Evolutionary conservation across 495 filamentous ascomycete species (phyloP).

Genomic region (Aspergillus mulundensis): DNA sequence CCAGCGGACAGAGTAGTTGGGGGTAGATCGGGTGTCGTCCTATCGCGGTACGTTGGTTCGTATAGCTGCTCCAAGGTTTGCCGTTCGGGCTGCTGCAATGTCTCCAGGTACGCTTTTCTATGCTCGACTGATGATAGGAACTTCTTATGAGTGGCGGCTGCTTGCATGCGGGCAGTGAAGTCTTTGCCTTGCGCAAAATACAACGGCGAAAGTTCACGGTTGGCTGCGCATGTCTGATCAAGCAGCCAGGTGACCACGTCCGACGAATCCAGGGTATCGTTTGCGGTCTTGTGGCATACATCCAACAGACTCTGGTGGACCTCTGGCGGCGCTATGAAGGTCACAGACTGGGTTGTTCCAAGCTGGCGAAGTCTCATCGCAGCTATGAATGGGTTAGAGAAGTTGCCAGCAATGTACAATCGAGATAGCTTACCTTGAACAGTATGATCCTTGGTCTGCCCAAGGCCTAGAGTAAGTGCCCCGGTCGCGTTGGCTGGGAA

Average conservation of each 20-base stretch:
- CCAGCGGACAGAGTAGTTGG: constrained; percentile 8
- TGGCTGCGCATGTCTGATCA: constrained; percentile 54
- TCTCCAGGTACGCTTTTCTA: background rate
- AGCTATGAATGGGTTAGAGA: constrained; percentile 32
- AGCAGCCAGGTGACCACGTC: constrained; percentile 59
- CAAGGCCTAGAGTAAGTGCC: constrained; percentile 64
- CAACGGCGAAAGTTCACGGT: constrained; percentile 51
- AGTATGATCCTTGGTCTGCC: constrained; percentile 63
- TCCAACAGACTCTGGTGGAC: constrained; percentile 45
- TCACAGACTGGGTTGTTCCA: constrained; percentile 51
- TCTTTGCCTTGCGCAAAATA: constrained; percentile 55
- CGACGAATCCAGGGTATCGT: constrained; percentile 26
- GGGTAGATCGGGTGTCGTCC: constrained; percentile 7
- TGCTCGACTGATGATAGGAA: constrained; percentile 27
- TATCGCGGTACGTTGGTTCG: constrained; percentile 34
- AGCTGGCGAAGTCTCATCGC: constrained; percentile 64
- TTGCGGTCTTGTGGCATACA: background rate
- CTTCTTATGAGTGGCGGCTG: constrained; percentile 21
- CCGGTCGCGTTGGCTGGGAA: constrained; percentile 55
- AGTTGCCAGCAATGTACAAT: constrained; percentile 1
- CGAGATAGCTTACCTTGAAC: constrained; percentile 62
- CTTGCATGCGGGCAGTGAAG: constrained; percentile 41
- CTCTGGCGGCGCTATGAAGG: constrained; percentile 59
- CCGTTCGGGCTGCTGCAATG: background rate
- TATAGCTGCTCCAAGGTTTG: background rate